Conservation (phyloP, 2,329 filamentous ascomycete species). For the Colletotrichum melonis region DNA sequence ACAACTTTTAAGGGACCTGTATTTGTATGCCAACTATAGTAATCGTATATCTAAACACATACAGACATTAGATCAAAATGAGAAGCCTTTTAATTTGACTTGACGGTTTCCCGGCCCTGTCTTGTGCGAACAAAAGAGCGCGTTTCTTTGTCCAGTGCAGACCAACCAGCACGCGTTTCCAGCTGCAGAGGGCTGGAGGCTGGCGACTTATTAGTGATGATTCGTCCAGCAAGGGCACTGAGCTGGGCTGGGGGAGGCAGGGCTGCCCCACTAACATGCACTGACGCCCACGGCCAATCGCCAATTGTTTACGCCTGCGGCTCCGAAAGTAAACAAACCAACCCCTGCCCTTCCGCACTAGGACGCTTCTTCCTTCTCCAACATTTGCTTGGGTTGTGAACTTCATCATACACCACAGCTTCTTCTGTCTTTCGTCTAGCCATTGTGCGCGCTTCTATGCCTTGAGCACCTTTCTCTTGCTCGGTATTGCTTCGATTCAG, state of each 20-base stretch:
- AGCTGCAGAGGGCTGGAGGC: background rate
- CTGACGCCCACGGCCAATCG: constrained; percentile 17
- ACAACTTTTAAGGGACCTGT: background rate
- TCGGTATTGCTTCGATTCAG: constrained; percentile 35
- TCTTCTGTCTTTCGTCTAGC: constrained; percentile 16
- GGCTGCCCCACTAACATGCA: constrained; percentile 28
- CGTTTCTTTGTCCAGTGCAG: constrained; percentile 24
- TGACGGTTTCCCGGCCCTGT: background rate
- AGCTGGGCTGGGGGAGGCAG: background rate
- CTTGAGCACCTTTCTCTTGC: constrained; percentile 31
- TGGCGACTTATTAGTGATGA: background rate
- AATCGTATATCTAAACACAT: background rate
- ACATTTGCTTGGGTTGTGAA: background rate
- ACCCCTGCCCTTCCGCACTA: constrained; percentile 29
- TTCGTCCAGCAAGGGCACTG: constrained; percentile 26
- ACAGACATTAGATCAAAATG: background rate
- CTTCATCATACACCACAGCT: constrained; percentile 17
- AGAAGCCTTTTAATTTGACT: background rate
- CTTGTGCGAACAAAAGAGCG: constrained; percentile 1
- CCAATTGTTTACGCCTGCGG: constrained; percentile 35
- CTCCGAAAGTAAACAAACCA: constrained; percentile 35
- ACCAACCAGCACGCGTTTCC: constrained; percentile 24
- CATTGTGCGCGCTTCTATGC: constrained; percentile 28
- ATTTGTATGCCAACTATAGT: background rate
- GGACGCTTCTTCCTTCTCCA: constrained; percentile 29